phyloP scores from a whole-genome alignment of 202 grass and related monocot genomes.

The Elaeis oleifera region DNA sequence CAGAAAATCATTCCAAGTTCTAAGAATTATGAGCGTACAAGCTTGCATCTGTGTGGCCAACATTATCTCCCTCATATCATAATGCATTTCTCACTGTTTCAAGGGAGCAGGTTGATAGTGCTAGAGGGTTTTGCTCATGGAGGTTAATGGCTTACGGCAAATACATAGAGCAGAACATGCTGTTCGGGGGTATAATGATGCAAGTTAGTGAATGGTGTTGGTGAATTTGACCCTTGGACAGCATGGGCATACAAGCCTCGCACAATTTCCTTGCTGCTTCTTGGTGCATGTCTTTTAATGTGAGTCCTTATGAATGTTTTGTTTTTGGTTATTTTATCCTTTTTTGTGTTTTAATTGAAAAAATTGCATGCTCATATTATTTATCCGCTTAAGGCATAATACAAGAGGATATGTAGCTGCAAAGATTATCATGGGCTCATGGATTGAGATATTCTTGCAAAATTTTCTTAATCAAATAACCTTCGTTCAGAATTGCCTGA shows the following conservation, averaged over 20 bases:
- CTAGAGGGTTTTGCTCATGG: conserved; percentile 5
- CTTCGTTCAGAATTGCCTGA: too few relatives aligned
- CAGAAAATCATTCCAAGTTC: too few relatives aligned
- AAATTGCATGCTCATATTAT: too few relatives aligned
- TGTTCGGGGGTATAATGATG: background rate
- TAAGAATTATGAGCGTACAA: too few relatives aligned
- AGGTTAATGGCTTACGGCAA: conserved; percentile 2
- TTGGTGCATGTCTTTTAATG: conserved; percentile 24
- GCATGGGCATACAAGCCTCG: conserved; percentile 27
- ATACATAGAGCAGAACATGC: background rate
- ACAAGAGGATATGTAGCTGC: too few relatives aligned
- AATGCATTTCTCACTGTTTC: conserved; percentile 1
- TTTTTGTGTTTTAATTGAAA: too few relatives aligned
- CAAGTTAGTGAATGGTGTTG: background rate
- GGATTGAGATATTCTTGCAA: too few relatives aligned
- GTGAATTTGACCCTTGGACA: conserved; percentile 29
- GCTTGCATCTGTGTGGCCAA: too few relatives aligned
- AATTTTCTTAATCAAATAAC: too few relatives aligned
- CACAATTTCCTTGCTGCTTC: conserved; percentile 17
- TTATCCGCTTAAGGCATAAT: too few relatives aligned
- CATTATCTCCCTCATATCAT: background rate
- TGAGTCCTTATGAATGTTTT: background rate
- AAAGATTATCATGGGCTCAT: too few relatives aligned
- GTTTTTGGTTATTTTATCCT: background rate
- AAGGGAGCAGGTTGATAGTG: conserved; percentile 19